Conservation (phyloP, 805 yeast genomes). For the Brettanomyces naardenensis region DNA sequence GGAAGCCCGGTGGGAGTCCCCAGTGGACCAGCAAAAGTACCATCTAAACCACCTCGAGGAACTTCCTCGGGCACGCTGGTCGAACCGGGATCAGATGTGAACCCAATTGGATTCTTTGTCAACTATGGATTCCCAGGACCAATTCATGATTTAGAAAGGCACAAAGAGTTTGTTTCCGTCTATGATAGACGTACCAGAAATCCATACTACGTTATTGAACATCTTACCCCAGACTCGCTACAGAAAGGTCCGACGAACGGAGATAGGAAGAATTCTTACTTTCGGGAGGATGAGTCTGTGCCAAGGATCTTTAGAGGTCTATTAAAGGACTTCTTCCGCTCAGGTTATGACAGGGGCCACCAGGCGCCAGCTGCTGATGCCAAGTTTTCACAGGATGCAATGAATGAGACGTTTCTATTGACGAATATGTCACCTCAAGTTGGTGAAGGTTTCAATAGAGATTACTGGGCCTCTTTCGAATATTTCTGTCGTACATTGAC, state of each 20-base stretch:
- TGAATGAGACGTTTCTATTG: constrained; percentile 88
- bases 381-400: constrained; percentile 78
- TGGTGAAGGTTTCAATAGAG: constrained; percentile 95
- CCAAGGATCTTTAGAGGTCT: constrained; percentile 72
- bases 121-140: constrained; percentile 96
- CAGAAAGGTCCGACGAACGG: constrained; percentile 39
- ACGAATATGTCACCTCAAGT: constrained; percentile 96
- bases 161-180: constrained; percentile 76
- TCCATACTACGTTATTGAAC: constrained; percentile 84
- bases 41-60: constrained; percentile 8
- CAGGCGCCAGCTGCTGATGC: constrained; percentile 98
- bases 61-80: constrained; percentile 4
- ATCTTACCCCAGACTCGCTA: constrained; percentile 69
- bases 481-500: constrained; percentile 79
- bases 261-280: constrained; percentile 74
- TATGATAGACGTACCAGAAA: constrained; percentile 79
- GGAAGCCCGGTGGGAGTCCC: constrained; percentile 6
- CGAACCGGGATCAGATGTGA: constrained; percentile 31
- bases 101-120: constrained; percentile 70
- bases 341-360: constrained; percentile 96
- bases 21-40: constrained; percentile 3
- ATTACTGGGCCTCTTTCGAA: constrained; percentile 96
- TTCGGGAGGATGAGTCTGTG: constrained; percentile 78
- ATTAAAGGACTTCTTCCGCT: constrained; percentile 81
- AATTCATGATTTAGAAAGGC: constrained; percentile 67